A percentile compares a stretch with the other conserved stretches of the same genome.
Conservation (phyloP, 495 filamentous ascomycete genomes). For the Xylona heveae region DNA sequence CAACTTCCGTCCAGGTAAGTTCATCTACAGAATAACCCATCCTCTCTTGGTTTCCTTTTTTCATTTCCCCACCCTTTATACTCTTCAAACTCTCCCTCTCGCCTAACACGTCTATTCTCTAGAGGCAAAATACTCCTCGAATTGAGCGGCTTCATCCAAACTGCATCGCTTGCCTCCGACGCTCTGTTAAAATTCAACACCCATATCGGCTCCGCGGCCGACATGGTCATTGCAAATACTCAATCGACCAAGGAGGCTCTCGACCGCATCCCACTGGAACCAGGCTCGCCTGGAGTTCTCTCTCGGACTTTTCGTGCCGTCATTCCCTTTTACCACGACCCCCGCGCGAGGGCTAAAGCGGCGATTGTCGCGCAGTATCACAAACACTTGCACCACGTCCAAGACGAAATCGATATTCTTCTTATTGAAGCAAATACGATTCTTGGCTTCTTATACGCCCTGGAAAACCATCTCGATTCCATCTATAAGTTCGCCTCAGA, state of each 20-base stretch:
- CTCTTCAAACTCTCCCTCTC: too few species aligned
- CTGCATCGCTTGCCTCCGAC: slow-evolving; percentile 27
- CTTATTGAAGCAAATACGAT: slow-evolving; percentile 45
- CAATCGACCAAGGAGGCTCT: slow-evolving; percentile 31
- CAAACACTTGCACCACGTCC: slow-evolving; percentile 36
- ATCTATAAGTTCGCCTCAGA: slow-evolving; percentile 41
- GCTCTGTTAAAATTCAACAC: slow-evolving; percentile 47
- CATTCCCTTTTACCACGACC: background rate
- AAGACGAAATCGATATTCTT: slow-evolving; percentile 38
- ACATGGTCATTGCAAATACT: slow-evolving; percentile 44
- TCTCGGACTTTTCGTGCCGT: slow-evolving; percentile 33
- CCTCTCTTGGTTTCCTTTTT: too few species aligned
- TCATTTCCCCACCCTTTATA: too few species aligned
- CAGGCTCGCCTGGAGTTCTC: slow-evolving; percentile 26
- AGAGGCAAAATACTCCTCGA: slow-evolving; percentile 39
- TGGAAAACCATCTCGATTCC: slow-evolving; percentile 38
- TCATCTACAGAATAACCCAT: too few species aligned
- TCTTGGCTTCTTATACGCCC: slow-evolving; percentile 29
- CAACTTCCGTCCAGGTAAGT: slow-evolving; percentile 17
- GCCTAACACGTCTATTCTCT: background rate
- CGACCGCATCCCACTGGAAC: slow-evolving; percentile 35
- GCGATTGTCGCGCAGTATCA: slow-evolving; percentile 28
- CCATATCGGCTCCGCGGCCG: slow-evolving; percentile 43
- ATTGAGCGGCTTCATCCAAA: slow-evolving; percentile 43
- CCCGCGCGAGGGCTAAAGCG: slow-evolving; percentile 3